phyloP scores from a whole-genome alignment of 164 flowering plant genomes.

The Santalum album region DNA sequence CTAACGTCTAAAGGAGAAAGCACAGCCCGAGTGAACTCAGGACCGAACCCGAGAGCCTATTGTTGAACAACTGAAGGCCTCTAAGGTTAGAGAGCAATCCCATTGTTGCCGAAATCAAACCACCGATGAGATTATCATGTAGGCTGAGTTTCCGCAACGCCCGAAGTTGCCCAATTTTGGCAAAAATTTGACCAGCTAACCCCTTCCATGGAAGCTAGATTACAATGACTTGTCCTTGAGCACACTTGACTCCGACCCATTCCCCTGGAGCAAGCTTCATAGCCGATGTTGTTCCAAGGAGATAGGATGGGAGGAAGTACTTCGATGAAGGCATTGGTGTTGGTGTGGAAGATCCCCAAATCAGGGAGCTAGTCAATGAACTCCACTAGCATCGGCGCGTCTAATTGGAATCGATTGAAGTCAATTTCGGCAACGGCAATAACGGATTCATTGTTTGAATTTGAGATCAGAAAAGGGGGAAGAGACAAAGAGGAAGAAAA shows the following conservation, averaged over 20 bases:
- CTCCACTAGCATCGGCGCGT: conserved; percentile 13
- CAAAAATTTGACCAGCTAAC: conserved; percentile 62
- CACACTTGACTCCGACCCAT: conserved; percentile 89
- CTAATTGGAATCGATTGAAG: conserved; percentile 22
- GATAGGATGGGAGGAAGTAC: too few relatives aligned
- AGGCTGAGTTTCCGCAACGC: conserved; percentile 59
- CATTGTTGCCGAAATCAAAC: conserved; percentile 57
- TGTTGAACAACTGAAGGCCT: conserved; percentile 78
- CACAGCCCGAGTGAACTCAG: conserved; percentile 63
- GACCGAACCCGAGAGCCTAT: conserved; percentile 69
- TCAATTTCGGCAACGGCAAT: conserved; percentile 18
- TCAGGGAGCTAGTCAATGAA: conserved; percentile 22
- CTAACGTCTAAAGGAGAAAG: conserved; percentile 53
- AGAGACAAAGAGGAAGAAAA: too few relatives aligned
- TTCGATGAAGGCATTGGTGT: conserved; percentile 41
- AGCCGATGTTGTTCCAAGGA: conserved; percentile 63
- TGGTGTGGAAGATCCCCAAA: conserved; percentile 34
- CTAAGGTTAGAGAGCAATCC: conserved; percentile 65
- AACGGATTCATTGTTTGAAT: neutral
- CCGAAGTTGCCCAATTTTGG: conserved; percentile 57
- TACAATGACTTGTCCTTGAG: conserved; percentile 57
- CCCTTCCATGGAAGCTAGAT: conserved; percentile 90
- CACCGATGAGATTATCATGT: conserved; percentile 23
- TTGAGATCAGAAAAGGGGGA: too few relatives aligned
- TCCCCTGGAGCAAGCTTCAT: conserved; percentile 69